Conservation (phyloP, 192 early-diverging fungal species). For the Helicostylum pulchrum region DNA sequence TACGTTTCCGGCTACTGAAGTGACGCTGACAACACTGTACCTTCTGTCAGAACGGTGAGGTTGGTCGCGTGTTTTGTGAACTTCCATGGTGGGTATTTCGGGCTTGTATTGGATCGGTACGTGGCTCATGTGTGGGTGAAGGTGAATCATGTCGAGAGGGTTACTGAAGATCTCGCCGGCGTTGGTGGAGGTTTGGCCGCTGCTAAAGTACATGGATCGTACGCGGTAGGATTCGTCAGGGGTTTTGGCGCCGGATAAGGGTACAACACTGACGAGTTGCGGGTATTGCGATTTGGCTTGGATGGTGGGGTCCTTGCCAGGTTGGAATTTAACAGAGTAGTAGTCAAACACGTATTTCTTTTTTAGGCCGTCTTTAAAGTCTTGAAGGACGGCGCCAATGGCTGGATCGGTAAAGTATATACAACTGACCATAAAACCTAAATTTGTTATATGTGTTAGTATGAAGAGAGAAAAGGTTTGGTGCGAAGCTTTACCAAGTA, state of each 20-base stretch:
- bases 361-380: not conserved
- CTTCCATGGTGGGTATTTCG: not conserved
- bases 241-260: too few relatives aligned
- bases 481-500: too few relatives aligned
- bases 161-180: too few relatives aligned
- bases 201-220: too few relatives aligned
- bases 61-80: too few relatives aligned
- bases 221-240: too few relatives aligned
- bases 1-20: not conserved
- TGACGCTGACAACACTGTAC: not conserved
- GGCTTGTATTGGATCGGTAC: too few relatives aligned
- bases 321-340: constrained; percentile 1
- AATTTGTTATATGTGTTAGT: not conserved
- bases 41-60: not conserved
- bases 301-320: too few relatives aligned
- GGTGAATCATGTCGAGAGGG: not conserved
- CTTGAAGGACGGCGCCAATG: not conserved
- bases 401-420: constrained; percentile 22
- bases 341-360: constrained; percentile 15
- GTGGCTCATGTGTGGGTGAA: not conserved
- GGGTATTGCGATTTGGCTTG: too few relatives aligned
- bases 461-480: too few relatives aligned
- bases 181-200: not conserved
- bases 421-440: constrained; percentile 20
- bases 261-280: too few relatives aligned